phyloP scores from a whole-genome alignment of 805 yeast species.

The Torulaspora gathmanii region DNA sequence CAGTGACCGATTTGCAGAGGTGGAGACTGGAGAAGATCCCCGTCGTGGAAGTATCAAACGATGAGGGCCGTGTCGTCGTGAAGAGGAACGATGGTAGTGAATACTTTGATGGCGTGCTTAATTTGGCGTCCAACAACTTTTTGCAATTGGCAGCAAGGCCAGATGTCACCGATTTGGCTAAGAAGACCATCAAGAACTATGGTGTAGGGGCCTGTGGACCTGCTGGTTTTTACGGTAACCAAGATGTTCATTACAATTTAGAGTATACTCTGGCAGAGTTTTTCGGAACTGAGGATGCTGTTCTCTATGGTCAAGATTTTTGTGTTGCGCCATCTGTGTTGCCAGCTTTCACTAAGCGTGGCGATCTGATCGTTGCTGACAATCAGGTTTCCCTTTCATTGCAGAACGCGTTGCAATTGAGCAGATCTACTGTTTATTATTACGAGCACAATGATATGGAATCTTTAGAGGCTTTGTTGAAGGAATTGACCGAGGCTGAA shows the following conservation, averaged over 20 bases:
- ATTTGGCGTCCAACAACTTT: constrained; percentile 69
- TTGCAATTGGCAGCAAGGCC: constrained; percentile 53
- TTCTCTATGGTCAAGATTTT: constrained; percentile 90
- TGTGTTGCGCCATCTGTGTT: constrained; percentile 81
- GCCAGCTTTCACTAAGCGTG: constrained; percentile 92
- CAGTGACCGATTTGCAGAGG: constrained; percentile 34
- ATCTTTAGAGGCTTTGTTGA: constrained; percentile 66
- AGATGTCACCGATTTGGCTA: constrained; percentile 49
- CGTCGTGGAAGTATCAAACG: constrained; percentile 51
- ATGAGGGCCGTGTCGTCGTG: constrained; percentile 31
- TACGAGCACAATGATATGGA: constrained; percentile 86
- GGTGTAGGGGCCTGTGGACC: constrained; percentile 99
- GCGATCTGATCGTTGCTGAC: constrained; percentile 88
- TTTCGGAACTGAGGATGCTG: constrained; percentile 71
- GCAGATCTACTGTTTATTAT: constrained; percentile 72
- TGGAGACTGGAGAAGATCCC: constrained; percentile 68
- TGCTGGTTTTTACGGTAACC: constrained; percentile 94
- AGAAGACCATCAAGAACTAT: constrained; percentile 52
- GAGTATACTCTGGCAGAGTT: constrained; percentile 72
- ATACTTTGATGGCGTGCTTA: constrained; percentile 42
- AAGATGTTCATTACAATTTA: constrained; percentile 78
- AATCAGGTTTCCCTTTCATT: constrained; percentile 66
- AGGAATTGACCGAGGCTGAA: constrained; percentile 55
- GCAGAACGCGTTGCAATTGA: constrained; percentile 82
- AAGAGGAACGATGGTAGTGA: constrained; percentile 32